These are phyloP conservation scores for Fusarium brachygibbosum DNA, from an alignment of 2,329 filamentous ascomycete genomes.

Conservation along the genomic window DNA sequence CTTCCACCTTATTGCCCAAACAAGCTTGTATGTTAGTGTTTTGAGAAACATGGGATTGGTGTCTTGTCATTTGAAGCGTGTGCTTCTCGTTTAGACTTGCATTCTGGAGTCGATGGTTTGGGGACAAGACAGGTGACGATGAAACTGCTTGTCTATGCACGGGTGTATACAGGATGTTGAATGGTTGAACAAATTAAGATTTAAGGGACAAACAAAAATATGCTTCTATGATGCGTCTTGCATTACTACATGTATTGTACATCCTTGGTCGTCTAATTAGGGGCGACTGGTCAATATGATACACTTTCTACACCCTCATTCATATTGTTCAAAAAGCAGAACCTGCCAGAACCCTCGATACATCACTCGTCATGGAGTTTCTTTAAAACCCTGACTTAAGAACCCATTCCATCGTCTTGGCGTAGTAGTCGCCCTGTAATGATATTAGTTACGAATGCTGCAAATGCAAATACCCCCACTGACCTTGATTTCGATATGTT, in stretches of 20 bases:
- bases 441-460: conserved; percentile 8
- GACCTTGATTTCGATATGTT: conserved; percentile 82
- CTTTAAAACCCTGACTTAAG: conserved; percentile 54
- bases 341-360: not conserved
- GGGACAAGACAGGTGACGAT: conserved; percentile 41
- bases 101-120: conserved; percentile 50
- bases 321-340: not conserved
- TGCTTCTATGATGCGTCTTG: conserved; percentile 43
- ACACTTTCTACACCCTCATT: conserved; percentile 44
- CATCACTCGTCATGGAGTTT: not conserved
- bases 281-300: conserved; percentile 47
- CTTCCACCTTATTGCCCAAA: conserved; percentile 29
- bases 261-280: conserved; percentile 41
- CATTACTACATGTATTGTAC: conserved; percentile 52
- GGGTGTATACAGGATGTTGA: conserved; percentile 46
- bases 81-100: conserved; percentile 49
- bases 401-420: conserved; percentile 52
- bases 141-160: conserved; percentile 39
- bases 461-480: not conserved
- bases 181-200: conserved; percentile 47
- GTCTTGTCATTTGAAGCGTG: conserved; percentile 48
- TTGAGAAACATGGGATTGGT: conserved; percentile 46
- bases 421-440: conserved; percentile 53
- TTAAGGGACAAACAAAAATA: conserved; percentile 43
- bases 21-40: conserved; percentile 51